A percentile compares a stretch with the other conserved stretches of the same genome.
These are phyloP conservation scores for Mycena capillaripes DNA, from an alignment of 768 basidiomycete genomes.

Conservation along the genomic window DNA sequence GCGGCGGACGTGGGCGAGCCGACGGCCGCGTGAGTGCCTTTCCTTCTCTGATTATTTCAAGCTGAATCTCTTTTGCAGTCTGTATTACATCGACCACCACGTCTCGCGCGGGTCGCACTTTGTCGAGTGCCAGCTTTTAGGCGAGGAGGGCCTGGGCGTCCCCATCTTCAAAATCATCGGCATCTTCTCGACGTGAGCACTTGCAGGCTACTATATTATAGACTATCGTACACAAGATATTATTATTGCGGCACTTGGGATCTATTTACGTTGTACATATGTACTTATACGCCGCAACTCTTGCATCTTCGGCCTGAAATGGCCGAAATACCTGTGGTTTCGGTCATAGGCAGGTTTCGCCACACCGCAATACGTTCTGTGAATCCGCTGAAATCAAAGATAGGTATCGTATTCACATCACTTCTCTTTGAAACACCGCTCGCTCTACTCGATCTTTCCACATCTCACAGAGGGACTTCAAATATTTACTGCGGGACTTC, in stretches of 20 bases:
- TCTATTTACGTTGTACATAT: too few species aligned
- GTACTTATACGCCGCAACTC: too few species aligned
- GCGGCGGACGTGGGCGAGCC: slow-evolving; percentile 74
- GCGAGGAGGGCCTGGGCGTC: slow-evolving; percentile 87
- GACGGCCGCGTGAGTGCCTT: slow-evolving; percentile 73
- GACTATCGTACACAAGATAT: not conserved
- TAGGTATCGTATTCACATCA: too few species aligned
- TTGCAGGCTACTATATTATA: not conserved
- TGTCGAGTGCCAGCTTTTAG: slow-evolving; percentile 90
- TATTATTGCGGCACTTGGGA: not conserved
- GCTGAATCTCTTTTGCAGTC: slow-evolving; percentile 55
- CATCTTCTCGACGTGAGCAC: slow-evolving; percentile 81
- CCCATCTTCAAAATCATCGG: slow-evolving; percentile 93
- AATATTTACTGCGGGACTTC: too few species aligned
- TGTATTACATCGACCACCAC: slow-evolving; percentile 88
- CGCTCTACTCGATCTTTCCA: too few species aligned
- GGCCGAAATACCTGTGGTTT: too few species aligned
- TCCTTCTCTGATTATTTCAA: slow-evolving; percentile 19
- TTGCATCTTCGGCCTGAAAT: too few species aligned
- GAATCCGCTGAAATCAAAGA: too few species aligned
- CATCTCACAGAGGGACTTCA: too few species aligned
- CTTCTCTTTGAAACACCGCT: too few species aligned
- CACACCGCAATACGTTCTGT: too few species aligned
- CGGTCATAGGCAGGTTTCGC: too few species aligned
- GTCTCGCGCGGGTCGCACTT: slow-evolving; percentile 93